Percentiles rank a stretch among this genome's conserved stretches.
phyloP scores from a whole-genome alignment of 768 basidiomycete species.

The Fomitopsis serialis region DNA sequence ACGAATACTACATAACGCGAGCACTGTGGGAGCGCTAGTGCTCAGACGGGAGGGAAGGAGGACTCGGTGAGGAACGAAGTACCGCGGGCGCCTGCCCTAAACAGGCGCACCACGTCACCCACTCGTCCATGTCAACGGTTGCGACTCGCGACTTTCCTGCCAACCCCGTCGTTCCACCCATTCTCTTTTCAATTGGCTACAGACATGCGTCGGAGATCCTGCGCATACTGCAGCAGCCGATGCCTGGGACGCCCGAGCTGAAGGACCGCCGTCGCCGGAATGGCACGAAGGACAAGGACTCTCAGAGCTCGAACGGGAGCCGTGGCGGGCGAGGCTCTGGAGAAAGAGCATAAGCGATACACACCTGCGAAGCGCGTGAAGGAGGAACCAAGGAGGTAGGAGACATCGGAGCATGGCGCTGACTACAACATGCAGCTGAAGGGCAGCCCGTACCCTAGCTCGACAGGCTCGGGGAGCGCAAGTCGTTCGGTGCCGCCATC shows the following conservation, averaged over 20 bases:
- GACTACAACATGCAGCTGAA: constrained; percentile 22
- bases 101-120: too few species aligned
- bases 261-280: constrained; percentile 43
- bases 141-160: too few species aligned
- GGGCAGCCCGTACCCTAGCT: constrained; percentile 60
- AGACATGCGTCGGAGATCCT: constrained; percentile 60
- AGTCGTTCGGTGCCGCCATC: constrained; percentile 66
- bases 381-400: constrained; percentile 27
- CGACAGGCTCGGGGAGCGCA: constrained; percentile 57
- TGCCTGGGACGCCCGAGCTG: constrained; percentile 33
- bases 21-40: too few species aligned
- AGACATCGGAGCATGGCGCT: constrained; percentile 14
- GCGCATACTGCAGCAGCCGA: constrained; percentile 23
- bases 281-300: constrained; percentile 48
- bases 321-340: constrained; percentile 33
- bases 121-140: too few species aligned
- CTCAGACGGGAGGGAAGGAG: too few species aligned
- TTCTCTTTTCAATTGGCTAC: constrained; percentile 25
- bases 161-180: too few species aligned
- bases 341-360: constrained; percentile 55
- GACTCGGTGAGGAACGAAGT: too few species aligned
- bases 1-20: too few species aligned
- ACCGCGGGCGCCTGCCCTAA: too few species aligned
- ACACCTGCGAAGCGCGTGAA: constrained; percentile 30
- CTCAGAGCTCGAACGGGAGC: constrained; percentile 18